Percentiles rank a stretch among this genome's conserved stretches.
Conservation (phyloP, 768 basidiomycete species). For the Lactarius hengduanensis region DNA sequence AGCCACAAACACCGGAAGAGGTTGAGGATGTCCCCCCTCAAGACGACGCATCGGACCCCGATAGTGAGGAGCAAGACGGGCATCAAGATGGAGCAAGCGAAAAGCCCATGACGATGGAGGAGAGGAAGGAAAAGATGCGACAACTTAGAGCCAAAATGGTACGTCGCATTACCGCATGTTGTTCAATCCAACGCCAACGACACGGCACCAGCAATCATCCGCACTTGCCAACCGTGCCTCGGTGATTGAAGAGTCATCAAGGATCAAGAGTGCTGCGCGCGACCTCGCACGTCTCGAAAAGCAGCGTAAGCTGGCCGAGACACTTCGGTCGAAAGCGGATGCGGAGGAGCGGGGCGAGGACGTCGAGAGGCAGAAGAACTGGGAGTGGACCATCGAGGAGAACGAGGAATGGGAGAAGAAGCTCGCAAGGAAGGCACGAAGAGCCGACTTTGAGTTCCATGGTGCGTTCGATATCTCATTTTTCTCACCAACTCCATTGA, state of each 20-base stretch:
- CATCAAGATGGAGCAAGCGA: neutral
- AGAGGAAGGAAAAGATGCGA: constrained; percentile 26
- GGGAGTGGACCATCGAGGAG: constrained; percentile 95
- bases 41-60: constrained; percentile 2
- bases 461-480: constrained; percentile 49
- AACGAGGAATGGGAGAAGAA: constrained; percentile 97
- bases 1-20: constrained; percentile 14
- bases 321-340: constrained; percentile 77
- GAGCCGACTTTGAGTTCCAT: constrained; percentile 89
- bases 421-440: constrained; percentile 71
- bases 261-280: constrained; percentile 69
- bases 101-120: constrained; percentile 27
- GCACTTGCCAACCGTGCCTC: constrained; percentile 82
- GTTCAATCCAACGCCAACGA: neutral
- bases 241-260: constrained; percentile 81
- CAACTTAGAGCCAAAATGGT: constrained; percentile 25
- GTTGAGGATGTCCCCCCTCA: constrained; percentile 7
- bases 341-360: constrained; percentile 93
- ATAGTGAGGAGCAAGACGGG: constrained; percentile 4
- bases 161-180: neutral
- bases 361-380: constrained; percentile 85
- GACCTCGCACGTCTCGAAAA: constrained; percentile 84
- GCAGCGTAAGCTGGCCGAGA: constrained; percentile 89
- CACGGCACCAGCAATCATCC: constrained; percentile 59
- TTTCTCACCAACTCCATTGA: constrained; percentile 8